A percentile compares a stretch with the other conserved stretches of the same genome.
Conservation (phyloP, 306 rosid species). For the Rubus idaeus region DNA sequence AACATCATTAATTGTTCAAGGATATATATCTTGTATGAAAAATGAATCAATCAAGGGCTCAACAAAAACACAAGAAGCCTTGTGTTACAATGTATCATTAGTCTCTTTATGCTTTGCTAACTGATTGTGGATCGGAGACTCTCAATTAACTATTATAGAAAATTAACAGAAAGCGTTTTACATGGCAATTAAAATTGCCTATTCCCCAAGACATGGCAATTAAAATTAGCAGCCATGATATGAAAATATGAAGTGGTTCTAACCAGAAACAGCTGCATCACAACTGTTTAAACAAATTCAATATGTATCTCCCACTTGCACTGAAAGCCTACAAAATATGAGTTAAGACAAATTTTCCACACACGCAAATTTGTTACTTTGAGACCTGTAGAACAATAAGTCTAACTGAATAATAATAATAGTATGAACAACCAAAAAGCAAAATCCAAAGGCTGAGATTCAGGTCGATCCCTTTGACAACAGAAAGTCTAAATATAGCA, state of each 20-base stretch:
- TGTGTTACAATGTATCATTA: too few species aligned
- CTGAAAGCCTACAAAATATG: constrained; percentile 26
- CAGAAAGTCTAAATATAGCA: constrained; percentile 34
- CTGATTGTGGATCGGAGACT: too few species aligned
- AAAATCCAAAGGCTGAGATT: constrained; percentile 13
- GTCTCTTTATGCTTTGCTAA: too few species aligned
- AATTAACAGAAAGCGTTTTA: too few species aligned
- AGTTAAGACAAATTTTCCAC: constrained; percentile 18
- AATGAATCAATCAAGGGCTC: too few species aligned
- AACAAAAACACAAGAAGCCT: too few species aligned
- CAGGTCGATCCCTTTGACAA: constrained; percentile 22
- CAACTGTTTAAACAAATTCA: constrained; percentile 19
- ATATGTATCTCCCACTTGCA: constrained; percentile 22
- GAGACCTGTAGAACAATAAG: neutral
- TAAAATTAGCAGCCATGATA: neutral
- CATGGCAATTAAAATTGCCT: too few species aligned
- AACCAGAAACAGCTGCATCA: constrained; percentile 5
- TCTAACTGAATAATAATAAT: constrained; percentile 8
- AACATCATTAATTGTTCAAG: too few species aligned
- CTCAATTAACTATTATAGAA: too few species aligned
- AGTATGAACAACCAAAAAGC: neutral
- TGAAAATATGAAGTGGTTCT: neutral
- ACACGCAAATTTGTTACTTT: constrained; percentile 27
- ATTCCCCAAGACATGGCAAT: too few species aligned
- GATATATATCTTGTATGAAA: too few species aligned